Conservation (phyloP, 1,284 basidiomycete genomes). For the Ustilago crameri region DNA sequence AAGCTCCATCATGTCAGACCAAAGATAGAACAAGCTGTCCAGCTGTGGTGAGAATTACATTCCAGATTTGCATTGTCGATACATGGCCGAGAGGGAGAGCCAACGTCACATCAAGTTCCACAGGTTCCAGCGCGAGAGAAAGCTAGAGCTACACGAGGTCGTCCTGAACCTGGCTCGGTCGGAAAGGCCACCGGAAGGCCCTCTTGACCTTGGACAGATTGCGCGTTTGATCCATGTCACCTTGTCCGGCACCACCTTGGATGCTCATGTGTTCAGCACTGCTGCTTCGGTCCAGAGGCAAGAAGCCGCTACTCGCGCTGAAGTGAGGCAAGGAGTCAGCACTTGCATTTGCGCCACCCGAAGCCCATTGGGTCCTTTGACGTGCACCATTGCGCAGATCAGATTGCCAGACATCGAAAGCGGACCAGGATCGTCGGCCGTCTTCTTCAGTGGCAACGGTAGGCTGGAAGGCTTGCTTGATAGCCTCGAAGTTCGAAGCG, state of each 20-base stretch:
- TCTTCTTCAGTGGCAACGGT: conserved; percentile 51
- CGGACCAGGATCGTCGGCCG: conserved; percentile 56
- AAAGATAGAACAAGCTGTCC: too few relatives aligned
- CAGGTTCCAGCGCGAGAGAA: background rate
- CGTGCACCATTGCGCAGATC: conserved; percentile 27
- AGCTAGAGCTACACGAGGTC: conserved; percentile 23
- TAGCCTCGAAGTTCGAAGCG: conserved; percentile 53
- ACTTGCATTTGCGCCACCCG: conserved; percentile 29
- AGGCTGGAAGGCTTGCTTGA: conserved; percentile 57
- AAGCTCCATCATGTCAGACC: too few relatives aligned
- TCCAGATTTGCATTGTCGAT: conserved; percentile 4
- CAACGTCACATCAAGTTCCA: background rate
- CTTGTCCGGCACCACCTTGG: conserved; percentile 4
- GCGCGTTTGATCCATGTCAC: conserved; percentile 24
- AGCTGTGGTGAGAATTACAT: conserved; percentile 1
- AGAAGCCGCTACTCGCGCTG: conserved; percentile 26
- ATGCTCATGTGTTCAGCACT: conserved; percentile 26
- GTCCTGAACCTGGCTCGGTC: conserved; percentile 43
- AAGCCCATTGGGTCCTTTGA: conserved; percentile 29
- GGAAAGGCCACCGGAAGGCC: conserved; percentile 52
- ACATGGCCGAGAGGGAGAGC: background rate
- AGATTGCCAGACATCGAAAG: conserved; percentile 58
- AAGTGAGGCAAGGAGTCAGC: conserved; percentile 45
- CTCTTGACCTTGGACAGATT: conserved; percentile 49
- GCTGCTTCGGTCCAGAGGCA: conserved; percentile 42